A percentile compares a stretch with the other conserved stretches of the same genome.
phyloP scores from a whole-genome alignment of 169 alveolate genomes.

The Babesia bovis region DNA sequence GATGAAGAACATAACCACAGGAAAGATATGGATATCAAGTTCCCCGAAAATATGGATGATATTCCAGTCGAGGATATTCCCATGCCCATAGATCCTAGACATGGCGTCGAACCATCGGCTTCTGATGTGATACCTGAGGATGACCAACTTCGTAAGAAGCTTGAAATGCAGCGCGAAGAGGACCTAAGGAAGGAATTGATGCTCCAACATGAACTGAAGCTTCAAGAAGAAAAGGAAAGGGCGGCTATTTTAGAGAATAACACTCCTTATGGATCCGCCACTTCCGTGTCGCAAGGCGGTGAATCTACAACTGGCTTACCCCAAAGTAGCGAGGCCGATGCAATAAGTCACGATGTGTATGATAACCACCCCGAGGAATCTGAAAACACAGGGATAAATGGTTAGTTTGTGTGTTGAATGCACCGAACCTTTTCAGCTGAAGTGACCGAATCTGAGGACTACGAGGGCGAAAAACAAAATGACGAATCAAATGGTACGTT shows the following conservation, averaged over 20 bases:
- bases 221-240: background rate
- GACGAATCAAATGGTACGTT: slow-evolving; percentile 1
- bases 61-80: background rate
- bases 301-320: background rate
- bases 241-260: background rate
- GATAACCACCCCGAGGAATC: background rate
- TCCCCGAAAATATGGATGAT: background rate
- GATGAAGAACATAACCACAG: background rate
- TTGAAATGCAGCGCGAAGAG: slow-evolving; percentile 2
- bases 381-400: background rate
- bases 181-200: background rate
- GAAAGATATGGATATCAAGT: background rate
- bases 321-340: background rate
- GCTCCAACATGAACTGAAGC: slow-evolving; percentile 4
- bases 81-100: background rate
- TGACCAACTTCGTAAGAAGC: background rate
- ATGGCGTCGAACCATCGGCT: background rate
- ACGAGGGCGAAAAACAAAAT: background rate
- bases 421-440: background rate
- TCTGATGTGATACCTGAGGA: background rate
- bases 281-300: background rate
- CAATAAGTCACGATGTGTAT: background rate
- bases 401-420: background rate
- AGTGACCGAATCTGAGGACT: background rate
- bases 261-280: background rate